These are phyloP conservation scores for Aspergillus novoparasiticus DNA, from an alignment of 2,329 filamentous ascomycete species.

Conservation along the genomic window DNA sequence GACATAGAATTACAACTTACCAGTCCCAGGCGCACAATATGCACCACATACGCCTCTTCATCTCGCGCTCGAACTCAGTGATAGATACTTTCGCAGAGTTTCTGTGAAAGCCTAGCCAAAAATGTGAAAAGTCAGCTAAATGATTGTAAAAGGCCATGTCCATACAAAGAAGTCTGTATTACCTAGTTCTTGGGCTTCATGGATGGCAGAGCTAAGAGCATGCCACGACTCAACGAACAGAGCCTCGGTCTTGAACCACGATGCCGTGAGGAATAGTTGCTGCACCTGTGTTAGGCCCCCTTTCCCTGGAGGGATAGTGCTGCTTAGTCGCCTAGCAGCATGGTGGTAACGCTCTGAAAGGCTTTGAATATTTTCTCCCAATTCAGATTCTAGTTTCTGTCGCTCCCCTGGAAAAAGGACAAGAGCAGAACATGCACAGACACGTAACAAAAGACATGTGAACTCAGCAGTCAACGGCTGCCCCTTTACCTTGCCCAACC, in stretches of 20 bases:
- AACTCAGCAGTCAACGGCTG: slow-evolving; percentile 45
- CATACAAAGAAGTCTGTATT: slow-evolving; percentile 18
- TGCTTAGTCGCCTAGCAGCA: slow-evolving; percentile 48
- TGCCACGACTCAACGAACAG: slow-evolving; percentile 55
- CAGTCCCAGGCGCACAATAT: slow-evolving; percentile 54
- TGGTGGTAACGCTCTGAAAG: slow-evolving; percentile 47
- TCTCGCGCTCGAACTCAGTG: slow-evolving; percentile 52
- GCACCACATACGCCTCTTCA: slow-evolving; percentile 51
- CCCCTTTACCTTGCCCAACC: slow-evolving; percentile 40
- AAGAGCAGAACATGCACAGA: slow-evolving; percentile 51
- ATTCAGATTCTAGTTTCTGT: slow-evolving; percentile 48
- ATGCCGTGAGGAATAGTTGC: slow-evolving; percentile 52
- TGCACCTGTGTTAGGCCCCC: slow-evolving; percentile 52
- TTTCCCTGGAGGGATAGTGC: slow-evolving; percentile 46
- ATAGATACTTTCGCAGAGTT: slow-evolving; percentile 37
- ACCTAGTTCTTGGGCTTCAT: slow-evolving; percentile 54
- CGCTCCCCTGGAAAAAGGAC: slow-evolving; percentile 42
- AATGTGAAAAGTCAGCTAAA: not conserved
- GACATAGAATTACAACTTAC: slow-evolving; percentile 30
- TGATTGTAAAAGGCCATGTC: not conserved
- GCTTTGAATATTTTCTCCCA: slow-evolving; percentile 42
- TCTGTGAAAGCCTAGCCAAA: slow-evolving; percentile 36
- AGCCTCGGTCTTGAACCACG: slow-evolving; percentile 52
- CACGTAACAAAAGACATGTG: slow-evolving; percentile 51
- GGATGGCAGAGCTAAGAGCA: slow-evolving; percentile 46